A percentile compares a stretch with the other conserved stretches of the same genome.
Conservation (phyloP, 2,329 filamentous ascomycete genomes). For the Phialemonium atrogriseum region DNA sequence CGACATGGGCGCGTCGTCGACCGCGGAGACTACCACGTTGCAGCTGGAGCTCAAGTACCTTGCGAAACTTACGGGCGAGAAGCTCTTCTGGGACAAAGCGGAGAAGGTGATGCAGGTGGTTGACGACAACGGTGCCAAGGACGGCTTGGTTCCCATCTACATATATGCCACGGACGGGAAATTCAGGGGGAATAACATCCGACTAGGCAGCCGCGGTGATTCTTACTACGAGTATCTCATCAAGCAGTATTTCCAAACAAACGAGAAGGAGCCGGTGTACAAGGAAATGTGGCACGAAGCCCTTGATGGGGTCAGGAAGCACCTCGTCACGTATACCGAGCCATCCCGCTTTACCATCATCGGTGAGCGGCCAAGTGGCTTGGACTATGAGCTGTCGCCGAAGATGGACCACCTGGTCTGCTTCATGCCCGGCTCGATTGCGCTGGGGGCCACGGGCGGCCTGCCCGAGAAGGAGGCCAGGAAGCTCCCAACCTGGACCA, state of each 20-base stretch:
- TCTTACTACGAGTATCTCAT: constrained; percentile 99
- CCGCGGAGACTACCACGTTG: constrained; percentile 83
- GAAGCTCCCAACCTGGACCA: constrained; percentile 63
- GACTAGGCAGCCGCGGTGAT: constrained; percentile 87
- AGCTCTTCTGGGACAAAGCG: constrained; percentile 82
- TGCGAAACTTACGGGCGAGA: constrained; percentile 87
- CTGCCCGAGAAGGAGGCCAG: constrained; percentile 66
- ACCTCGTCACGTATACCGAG: constrained; percentile 83
- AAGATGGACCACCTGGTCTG: constrained; percentile 99
- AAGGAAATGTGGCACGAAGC: constrained; percentile 89
- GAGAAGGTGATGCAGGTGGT: constrained; percentile 90
- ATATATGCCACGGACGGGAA: constrained; percentile 70
- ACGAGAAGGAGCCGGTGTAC: constrained; percentile 77
- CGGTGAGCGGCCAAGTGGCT: constrained; percentile 71
- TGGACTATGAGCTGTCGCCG: constrained; percentile 57
- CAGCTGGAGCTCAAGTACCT: constrained; percentile 98
- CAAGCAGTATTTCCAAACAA: constrained; percentile 96
- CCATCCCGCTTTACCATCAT: constrained; percentile 79
- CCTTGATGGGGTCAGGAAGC: constrained; percentile 76
- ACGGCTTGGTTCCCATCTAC: constrained; percentile 87
- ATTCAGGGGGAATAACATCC: constrained; percentile 79
- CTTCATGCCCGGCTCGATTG: constrained; percentile 95
- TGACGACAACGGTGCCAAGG: constrained; percentile 69
- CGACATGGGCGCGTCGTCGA: constrained; percentile 83
- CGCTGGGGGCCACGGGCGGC: constrained; percentile 76